Percentiles rank a stretch among this genome's conserved stretches.
phyloP scores from a whole-genome alignment of 768 basidiomycete genomes.

The Scleroderma citrinum region DNA sequence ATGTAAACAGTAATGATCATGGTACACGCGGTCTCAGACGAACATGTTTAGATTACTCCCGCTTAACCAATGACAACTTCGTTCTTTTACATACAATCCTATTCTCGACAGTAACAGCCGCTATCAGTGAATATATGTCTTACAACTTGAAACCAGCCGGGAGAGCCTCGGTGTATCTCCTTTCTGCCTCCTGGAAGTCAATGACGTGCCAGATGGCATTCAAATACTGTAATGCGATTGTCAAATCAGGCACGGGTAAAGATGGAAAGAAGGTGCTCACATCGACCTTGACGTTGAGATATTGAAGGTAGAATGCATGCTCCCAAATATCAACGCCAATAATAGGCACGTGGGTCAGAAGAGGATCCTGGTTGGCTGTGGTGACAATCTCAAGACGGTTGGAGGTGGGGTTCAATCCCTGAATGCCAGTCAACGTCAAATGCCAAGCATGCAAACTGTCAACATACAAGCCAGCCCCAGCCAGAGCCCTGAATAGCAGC shows the following conservation, averaged over 20 bases:
- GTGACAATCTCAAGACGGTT: conserved; percentile 82
- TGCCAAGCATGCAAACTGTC: neutral
- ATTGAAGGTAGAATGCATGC: conserved; percentile 95
- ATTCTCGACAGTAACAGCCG: too few relatives aligned
- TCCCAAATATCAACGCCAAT: conserved; percentile 96
- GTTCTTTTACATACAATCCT: too few relatives aligned
- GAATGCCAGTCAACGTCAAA: neutral
- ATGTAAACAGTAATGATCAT: too few relatives aligned
- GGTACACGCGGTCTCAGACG: too few relatives aligned
- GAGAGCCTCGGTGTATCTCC: conserved; percentile 46
- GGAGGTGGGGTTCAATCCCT: conserved; percentile 66
- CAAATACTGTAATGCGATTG: conserved; percentile 42
- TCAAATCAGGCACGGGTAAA: neutral
- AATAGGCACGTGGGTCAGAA: conserved; percentile 69
- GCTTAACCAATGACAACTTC: too few relatives aligned
- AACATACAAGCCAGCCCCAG: conserved; percentile 93
- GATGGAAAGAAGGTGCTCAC: conserved; percentile 42
- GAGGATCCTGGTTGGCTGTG: conserved; percentile 94
- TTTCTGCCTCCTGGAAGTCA: conserved; percentile 73
- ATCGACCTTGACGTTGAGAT: conserved; percentile 90
- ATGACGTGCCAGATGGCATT: conserved; percentile 71
- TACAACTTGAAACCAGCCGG: conserved; percentile 31
- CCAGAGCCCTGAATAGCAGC: conserved; percentile 88
- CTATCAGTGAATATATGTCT: too few relatives aligned
- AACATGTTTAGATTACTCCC: too few relatives aligned